phyloP scores from a whole-genome alignment of 2,329 filamentous ascomycete species.

The Phialophora macrospora region DNA sequence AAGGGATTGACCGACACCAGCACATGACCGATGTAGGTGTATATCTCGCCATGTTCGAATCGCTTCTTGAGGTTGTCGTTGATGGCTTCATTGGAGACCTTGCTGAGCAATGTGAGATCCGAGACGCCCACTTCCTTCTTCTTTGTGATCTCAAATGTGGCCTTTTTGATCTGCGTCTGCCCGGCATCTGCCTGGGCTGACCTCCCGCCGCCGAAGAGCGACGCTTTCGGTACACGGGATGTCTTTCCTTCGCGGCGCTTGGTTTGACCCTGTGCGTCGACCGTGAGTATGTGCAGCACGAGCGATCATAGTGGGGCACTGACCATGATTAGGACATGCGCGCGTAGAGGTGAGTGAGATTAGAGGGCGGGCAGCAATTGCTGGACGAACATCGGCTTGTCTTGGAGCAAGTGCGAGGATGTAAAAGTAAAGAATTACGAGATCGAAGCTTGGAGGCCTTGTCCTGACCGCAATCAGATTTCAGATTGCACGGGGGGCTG shows the following conservation, averaged over 20 bases:
- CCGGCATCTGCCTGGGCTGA: slow-evolving; percentile 47
- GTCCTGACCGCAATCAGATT: slow-evolving; percentile 21
- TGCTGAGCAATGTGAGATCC: slow-evolving; percentile 95
- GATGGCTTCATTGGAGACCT: slow-evolving; percentile 98
- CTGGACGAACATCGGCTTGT: slow-evolving; percentile 2
- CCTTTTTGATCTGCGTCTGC: slow-evolving; percentile 83
- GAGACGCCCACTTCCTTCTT: slow-evolving; percentile 99
- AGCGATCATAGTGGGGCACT: slow-evolving; percentile 15
- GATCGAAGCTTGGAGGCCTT: slow-evolving; percentile 17
- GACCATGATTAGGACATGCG: slow-evolving; percentile 36
- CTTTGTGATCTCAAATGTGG: slow-evolving; percentile 92
- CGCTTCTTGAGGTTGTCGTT: slow-evolving; percentile 99
- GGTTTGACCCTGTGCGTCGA: slow-evolving; percentile 38
- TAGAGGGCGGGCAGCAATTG: not conserved
- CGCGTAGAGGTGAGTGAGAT: slow-evolving; percentile 13
- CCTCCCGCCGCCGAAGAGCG: slow-evolving; percentile 39
- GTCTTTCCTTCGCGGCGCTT: slow-evolving; percentile 41
- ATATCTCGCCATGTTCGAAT: slow-evolving; percentile 96
- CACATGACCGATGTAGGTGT: slow-evolving; percentile 99
- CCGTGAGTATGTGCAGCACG: slow-evolving; percentile 23
- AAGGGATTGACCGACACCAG: slow-evolving; percentile 99
- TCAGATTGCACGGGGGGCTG: slow-evolving; percentile 12
- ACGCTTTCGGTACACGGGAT: slow-evolving; percentile 38
- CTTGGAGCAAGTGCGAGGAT: not conserved
- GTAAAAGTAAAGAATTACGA: slow-evolving; percentile 12